Percentiles rank a stretch among this genome's conserved stretches.
Evolutionary conservation across 1,284 basidiomycete genomes (phyloP).

Genomic region (Tremellales sp.): DNA sequence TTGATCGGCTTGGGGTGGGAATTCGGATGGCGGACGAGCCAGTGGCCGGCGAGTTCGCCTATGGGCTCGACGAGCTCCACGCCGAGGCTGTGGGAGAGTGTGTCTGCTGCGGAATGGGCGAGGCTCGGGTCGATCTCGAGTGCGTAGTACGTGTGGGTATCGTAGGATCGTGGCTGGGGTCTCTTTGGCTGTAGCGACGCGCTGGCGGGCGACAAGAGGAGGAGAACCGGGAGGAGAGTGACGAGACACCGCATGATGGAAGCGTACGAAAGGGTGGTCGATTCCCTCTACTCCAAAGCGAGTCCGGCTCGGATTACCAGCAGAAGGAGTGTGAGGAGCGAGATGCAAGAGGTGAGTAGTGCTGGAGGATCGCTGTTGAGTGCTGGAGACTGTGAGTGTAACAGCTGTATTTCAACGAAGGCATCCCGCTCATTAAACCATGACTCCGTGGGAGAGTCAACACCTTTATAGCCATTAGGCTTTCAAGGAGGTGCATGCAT

Average conservation of each 20-base stretch:
- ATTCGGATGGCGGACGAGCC: conserved; percentile 65
- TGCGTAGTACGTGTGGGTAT: conserved; percentile 70
- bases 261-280: too few species aligned
- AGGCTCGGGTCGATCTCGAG: conserved; percentile 52
- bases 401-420: too few species aligned
- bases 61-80: conserved; percentile 83
- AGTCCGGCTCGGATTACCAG: too few species aligned
- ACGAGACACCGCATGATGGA: conserved; percentile 14
- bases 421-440: too few species aligned
- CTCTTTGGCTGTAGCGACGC: conserved; percentile 12
- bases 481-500: too few species aligned
- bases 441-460: too few species aligned
- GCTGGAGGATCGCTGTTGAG: too few species aligned
- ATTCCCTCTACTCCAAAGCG: too few species aligned
- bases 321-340: too few species aligned
- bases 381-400: too few species aligned
- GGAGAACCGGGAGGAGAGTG: conserved; percentile 17
- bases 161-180: conserved; percentile 53
- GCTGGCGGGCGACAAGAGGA: conserved; percentile 9
- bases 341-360: too few species aligned
- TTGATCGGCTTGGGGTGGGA: conserved; percentile 19
- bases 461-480: too few species aligned
- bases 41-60: conserved; percentile 78
- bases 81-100: conserved; percentile 60
- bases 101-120: conserved; percentile 50